Conservation (phyloP, 495 filamentous ascomycete species). For the Tuber borchii region DNA sequence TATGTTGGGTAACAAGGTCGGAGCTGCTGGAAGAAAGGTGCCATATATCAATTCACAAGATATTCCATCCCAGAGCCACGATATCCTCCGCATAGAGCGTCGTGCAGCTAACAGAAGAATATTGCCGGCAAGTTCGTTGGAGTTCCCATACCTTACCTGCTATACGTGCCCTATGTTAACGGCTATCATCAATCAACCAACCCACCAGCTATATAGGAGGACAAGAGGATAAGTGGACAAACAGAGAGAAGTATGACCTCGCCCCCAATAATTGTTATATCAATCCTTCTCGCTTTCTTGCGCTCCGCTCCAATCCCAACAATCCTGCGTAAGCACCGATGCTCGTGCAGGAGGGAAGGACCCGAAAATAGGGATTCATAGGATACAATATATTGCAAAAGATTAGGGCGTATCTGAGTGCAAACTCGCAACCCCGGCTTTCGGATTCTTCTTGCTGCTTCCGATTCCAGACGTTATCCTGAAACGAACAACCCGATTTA, state of each 20-base stretch:
- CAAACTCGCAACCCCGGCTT: too few relatives aligned
- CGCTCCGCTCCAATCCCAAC: neutral
- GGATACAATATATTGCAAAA: too few relatives aligned
- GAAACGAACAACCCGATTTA: neutral
- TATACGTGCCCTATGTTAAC: neutral
- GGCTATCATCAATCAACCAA: neutral
- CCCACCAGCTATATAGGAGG: neutral
- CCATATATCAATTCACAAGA: neutral
- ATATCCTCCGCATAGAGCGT: neutral
- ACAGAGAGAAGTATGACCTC: neutral
- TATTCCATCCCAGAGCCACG: neutral
- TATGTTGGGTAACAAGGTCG: neutral
- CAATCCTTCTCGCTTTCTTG: neutral
- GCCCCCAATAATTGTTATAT: neutral
- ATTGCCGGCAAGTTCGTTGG: neutral
- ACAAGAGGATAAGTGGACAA: neutral
- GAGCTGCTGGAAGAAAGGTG: neutral
- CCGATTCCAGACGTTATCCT: neutral
- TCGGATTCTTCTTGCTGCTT: too few relatives aligned
- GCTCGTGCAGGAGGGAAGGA: too few relatives aligned
- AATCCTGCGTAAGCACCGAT: neutral
- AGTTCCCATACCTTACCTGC: neutral
- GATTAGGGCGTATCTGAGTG: too few relatives aligned
- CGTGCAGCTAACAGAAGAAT: neutral
- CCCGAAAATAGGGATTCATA: too few relatives aligned